phyloP scores from a whole-genome alignment of 2,329 filamentous ascomycete species.

The Colletotrichum sp. region DNA sequence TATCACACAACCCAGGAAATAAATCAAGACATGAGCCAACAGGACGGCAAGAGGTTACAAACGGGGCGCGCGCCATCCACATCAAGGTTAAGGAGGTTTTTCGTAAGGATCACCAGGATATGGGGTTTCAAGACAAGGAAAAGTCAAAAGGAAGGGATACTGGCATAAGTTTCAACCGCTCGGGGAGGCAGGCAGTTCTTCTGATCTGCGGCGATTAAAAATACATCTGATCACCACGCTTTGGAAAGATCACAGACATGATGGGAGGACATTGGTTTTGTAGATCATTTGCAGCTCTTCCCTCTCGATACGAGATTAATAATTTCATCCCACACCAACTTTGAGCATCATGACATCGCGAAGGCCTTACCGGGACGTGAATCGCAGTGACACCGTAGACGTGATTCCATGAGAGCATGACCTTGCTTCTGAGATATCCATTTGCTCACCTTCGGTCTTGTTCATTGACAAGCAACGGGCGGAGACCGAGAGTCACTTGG shows the following conservation, averaged over 20 bases:
- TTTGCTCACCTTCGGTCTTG: not conserved
- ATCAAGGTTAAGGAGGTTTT: not conserved
- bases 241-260: conserved; percentile 11
- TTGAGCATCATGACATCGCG: not conserved
- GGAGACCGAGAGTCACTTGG: not conserved
- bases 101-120: not conserved
- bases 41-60: not conserved
- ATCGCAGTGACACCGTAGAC: not conserved
- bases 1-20: not conserved
- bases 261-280: conserved; percentile 12
- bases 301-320: conserved; percentile 5
- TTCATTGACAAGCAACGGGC: not conserved
- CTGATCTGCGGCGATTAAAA: not conserved
- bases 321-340: not conserved
- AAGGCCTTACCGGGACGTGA: not conserved
- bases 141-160: not conserved
- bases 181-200: not conserved
- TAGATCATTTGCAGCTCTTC: conserved; percentile 9
- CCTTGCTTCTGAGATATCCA: not conserved
- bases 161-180: not conserved
- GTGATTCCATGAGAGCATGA: not conserved
- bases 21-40: not conserved
- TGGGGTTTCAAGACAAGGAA: not conserved
- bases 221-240: not conserved
- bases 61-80: not conserved